A percentile compares a stretch with the other conserved stretches of the same genome.
These are phyloP conservation scores for Aspergillus novofumigatus DNA, from an alignment of 2,329 filamentous ascomycete genomes.

Conservation along the genomic window DNA sequence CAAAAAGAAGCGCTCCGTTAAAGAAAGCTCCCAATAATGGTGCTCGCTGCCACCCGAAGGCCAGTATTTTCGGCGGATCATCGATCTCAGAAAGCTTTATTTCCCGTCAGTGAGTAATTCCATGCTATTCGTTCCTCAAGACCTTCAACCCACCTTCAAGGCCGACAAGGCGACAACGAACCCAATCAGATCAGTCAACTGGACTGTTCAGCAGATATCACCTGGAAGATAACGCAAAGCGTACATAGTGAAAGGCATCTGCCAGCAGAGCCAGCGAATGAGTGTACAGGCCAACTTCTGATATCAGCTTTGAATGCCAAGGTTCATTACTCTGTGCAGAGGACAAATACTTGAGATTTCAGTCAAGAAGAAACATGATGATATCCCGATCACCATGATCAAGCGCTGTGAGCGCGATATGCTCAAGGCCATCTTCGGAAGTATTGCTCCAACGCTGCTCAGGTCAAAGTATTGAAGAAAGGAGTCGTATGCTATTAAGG, in stretches of 20 bases:
- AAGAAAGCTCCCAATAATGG: conserved; percentile 74
- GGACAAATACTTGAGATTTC: conserved; percentile 26
- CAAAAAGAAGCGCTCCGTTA: conserved; percentile 71
- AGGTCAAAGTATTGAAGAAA: neutral
- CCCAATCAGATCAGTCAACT: conserved; percentile 68
- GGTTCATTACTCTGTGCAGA: neutral
- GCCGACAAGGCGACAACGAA: conserved; percentile 65
- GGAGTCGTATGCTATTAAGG: neutral
- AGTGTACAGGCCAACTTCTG: conserved; percentile 63
- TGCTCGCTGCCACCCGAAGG: conserved; percentile 74
- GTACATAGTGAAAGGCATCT: conserved; percentile 74
- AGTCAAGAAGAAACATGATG: conserved; percentile 28
- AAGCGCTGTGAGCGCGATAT: conserved; percentile 29
- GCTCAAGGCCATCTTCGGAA: conserved; percentile 18
- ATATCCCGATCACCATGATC: conserved; percentile 26
- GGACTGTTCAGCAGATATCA: conserved; percentile 6
- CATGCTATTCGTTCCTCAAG: too few relatives aligned
- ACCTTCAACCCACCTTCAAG: conserved; percentile 49
- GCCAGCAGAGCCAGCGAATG: conserved; percentile 68
- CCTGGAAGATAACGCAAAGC: conserved; percentile 18
- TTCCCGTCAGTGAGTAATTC: too few relatives aligned
- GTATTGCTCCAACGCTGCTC: neutral
- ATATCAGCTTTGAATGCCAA: neutral
- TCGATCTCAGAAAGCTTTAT: conserved; percentile 55
- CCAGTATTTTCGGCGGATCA: conserved; percentile 54